phyloP scores from a whole-genome alignment of 2,329 filamentous ascomycete species.

The Scorias spongiosa region DNA sequence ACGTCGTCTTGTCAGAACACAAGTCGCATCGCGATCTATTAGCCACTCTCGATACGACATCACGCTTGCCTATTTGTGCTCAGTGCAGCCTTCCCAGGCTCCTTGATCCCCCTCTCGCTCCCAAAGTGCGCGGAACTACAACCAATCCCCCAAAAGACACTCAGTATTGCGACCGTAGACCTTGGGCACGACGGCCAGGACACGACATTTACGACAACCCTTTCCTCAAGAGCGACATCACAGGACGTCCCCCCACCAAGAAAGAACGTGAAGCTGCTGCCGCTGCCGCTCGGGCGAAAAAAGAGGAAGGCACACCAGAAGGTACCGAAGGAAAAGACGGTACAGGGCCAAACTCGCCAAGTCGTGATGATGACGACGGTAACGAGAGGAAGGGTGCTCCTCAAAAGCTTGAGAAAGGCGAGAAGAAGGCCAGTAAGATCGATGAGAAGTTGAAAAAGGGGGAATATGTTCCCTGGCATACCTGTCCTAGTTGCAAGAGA shows the following conservation, averaged over 20 bases:
- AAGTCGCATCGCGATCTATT: slow-evolving; percentile 65
- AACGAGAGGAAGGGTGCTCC: not conserved
- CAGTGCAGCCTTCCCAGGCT: slow-evolving; percentile 61
- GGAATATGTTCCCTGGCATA: slow-evolving; percentile 38
- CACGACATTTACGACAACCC: slow-evolving; percentile 74
- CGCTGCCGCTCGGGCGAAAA: slow-evolving; percentile 28
- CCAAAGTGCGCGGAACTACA: slow-evolving; percentile 17
- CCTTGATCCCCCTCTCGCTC: slow-evolving; percentile 50
- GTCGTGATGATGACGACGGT: slow-evolving; percentile 11
- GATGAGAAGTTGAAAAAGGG: slow-evolving; percentile 33
- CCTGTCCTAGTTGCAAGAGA: slow-evolving; percentile 45
- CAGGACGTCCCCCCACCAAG: slow-evolving; percentile 42
- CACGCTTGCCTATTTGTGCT: slow-evolving; percentile 55
- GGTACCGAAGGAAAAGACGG: slow-evolving; percentile 26
- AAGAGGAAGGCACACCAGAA: slow-evolving; percentile 30
- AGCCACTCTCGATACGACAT: slow-evolving; percentile 58
- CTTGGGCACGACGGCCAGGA: slow-evolving; percentile 60
- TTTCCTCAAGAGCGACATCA: slow-evolving; percentile 55
- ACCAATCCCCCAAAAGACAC: slow-evolving; percentile 25
- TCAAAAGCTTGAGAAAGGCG: slow-evolving; percentile 29
- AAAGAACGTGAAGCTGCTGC: slow-evolving; percentile 60
- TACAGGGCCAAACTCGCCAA: slow-evolving; percentile 2
- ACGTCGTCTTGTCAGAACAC: slow-evolving; percentile 58
- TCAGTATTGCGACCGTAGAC: slow-evolving; percentile 65
- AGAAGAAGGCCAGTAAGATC: slow-evolving; percentile 26